phyloP scores from a whole-genome alignment of 2,329 filamentous ascomycete genomes.

The Xylaria sp. region DNA sequence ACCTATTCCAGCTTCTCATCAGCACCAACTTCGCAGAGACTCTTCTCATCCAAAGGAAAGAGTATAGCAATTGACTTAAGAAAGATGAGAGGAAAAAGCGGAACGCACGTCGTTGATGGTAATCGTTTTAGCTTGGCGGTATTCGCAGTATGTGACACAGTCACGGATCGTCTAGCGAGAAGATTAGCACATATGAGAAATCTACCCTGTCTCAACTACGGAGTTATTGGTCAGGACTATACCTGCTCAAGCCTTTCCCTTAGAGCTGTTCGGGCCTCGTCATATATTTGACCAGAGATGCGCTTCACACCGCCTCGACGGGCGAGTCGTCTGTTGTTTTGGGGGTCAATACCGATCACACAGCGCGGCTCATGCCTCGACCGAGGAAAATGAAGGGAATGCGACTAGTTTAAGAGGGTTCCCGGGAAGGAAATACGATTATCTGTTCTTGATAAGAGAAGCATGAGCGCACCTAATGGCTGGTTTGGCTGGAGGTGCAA shows the following conservation, averaged over 20 bases:
- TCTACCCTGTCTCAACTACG: not conserved
- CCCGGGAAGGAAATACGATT: not conserved
- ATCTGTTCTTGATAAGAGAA: not conserved
- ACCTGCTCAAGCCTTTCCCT: conserved; percentile 56
- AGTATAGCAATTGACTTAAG: not conserved
- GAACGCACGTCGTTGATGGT: conserved; percentile 65
- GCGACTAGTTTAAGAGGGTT: not conserved
- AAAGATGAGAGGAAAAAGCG: not conserved
- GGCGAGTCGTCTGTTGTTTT: conserved; percentile 65
- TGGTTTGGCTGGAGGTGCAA: conserved; percentile 52
- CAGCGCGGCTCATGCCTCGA: not conserved
- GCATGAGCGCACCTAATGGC: conserved; percentile 54
- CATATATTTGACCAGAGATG: conserved; percentile 69
- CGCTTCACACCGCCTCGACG: conserved; percentile 79
- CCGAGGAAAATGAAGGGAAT: not conserved
- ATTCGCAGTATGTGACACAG: conserved; percentile 57
- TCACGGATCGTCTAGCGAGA: conserved; percentile 55
- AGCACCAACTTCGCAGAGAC: not conserved
- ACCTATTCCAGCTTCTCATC: conserved; percentile 50
- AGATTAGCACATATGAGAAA: conserved; percentile 9
- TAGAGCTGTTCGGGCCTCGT: conserved; percentile 61
- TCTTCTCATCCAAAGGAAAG: not conserved
- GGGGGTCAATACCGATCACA: conserved; percentile 9
- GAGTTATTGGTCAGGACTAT: conserved; percentile 30
- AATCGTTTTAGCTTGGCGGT: conserved; percentile 65